Conservation (phyloP, 2,329 filamentous ascomycete species). For the Chrysosporium keratinophilum region DNA sequence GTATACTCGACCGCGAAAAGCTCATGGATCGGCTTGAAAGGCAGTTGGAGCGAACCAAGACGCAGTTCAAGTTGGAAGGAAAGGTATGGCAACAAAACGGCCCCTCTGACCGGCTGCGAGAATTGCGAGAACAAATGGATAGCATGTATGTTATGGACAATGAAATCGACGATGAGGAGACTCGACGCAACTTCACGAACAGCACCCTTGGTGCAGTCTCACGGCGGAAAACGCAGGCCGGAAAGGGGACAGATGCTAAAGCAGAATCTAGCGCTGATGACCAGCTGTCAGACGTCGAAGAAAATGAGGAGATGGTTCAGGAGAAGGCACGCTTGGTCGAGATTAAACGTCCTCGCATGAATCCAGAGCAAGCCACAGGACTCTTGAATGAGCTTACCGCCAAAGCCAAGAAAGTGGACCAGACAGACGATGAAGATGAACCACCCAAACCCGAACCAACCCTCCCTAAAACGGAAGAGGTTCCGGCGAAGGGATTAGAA, state of each 20-base stretch:
- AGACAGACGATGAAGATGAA: constrained; percentile 54
- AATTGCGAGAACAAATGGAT: constrained; percentile 92
- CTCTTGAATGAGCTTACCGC: constrained; percentile 62
- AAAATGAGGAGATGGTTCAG: constrained; percentile 52
- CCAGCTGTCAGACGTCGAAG: constrained; percentile 42
- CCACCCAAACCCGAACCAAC: constrained; percentile 27
- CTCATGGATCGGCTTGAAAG: constrained; percentile 91
- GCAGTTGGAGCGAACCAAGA: constrained; percentile 94
- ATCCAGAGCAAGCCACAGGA: constrained; percentile 52
- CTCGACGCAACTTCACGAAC: constrained; percentile 56
- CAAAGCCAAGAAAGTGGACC: constrained; percentile 63
- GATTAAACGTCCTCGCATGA: constrained; percentile 57
- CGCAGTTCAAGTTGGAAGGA: constrained; percentile 92
- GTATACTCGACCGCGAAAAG: constrained; percentile 82
- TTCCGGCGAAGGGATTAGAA: constrained; percentile 11
- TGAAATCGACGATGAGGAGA: constrained; percentile 41
- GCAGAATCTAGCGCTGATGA: constrained; percentile 30
- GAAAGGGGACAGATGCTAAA: constrained; percentile 30
- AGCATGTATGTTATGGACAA: constrained; percentile 44
- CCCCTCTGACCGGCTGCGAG: constrained; percentile 83
- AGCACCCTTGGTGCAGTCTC: constrained; percentile 64
- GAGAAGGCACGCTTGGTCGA: constrained; percentile 73
- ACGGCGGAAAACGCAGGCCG: constrained; percentile 42
- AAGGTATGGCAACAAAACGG: constrained; percentile 79
- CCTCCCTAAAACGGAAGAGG: constrained; percentile 2